Conservation (phyloP, 257 asterid species). For the Jacaranda copaia region DNA sequence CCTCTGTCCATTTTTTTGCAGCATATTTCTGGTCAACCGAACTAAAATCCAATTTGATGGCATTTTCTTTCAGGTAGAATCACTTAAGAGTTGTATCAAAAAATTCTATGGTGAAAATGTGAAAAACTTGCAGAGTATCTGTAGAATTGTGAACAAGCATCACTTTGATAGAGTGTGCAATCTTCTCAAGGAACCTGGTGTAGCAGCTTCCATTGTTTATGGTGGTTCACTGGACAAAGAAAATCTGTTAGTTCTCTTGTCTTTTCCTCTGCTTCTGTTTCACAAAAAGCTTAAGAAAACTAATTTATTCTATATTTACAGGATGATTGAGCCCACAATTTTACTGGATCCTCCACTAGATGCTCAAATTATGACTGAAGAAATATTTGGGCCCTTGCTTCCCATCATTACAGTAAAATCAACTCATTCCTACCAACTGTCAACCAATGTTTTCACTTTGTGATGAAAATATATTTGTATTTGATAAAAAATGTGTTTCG, state of each 20-base stretch:
- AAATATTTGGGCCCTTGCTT: constrained; percentile 94
- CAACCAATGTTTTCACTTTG: not conserved
- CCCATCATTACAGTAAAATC: constrained; percentile 81
- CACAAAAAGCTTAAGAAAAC: not conserved
- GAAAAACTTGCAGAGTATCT: constrained; percentile 62
- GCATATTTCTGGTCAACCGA: not conserved
- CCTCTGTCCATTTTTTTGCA: constrained; percentile 9
- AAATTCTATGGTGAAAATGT: constrained; percentile 66
- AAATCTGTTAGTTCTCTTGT: constrained; percentile 57
- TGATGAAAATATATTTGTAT: not conserved
- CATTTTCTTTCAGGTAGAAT: constrained; percentile 63
- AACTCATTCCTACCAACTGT: not conserved
- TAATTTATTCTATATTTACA: constrained; percentile 35
- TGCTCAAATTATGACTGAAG: constrained; percentile 82
- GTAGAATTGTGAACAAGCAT: constrained; percentile 77
- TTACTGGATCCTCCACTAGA: constrained; percentile 92
- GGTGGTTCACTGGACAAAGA: constrained; percentile 83
- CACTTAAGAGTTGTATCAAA: constrained; percentile 63
- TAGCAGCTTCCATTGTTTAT: constrained; percentile 68
- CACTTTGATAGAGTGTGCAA: constrained; percentile 73
- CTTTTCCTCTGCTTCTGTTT: constrained; percentile 11
- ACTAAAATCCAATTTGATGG: not conserved
- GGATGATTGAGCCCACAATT: constrained; percentile 90
- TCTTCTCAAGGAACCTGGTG: constrained; percentile 74
- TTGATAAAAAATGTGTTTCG: constrained; percentile 8